Base-by-base conservation (phyloP, 2,329 filamentous ascomycete genomes). In the Fusarium azukiicola region DNA sequence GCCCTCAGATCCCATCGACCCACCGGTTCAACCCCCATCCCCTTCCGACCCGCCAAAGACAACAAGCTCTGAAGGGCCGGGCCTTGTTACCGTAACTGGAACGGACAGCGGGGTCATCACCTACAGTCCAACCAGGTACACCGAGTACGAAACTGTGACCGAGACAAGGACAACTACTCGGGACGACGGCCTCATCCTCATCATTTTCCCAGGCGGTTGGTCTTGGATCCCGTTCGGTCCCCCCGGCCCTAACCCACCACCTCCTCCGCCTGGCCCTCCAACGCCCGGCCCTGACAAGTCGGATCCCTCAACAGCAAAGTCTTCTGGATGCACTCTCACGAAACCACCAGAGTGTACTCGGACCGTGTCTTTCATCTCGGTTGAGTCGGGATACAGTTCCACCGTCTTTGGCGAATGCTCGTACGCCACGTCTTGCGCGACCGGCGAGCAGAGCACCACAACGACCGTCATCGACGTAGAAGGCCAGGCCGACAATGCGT, bases 401-500 rank as follows among this genome's bases (percentile, higher is more conserved):
- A 54, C 23, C 50, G 54, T 36, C 23, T 36, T 36, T 36, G 54
- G 27, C 12, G 54, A 58, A 17, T 58, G 54, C 17, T 38, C 54
- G 32, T 32, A 27, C 23, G 32, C 54, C 54, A 38, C 54, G 23
- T 27, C 17, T 21, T 58, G 54, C 54, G 32, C 32, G 23, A 36
- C 54, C 11, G 54, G 54, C 54, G 54, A 58, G 17, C 54, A 32
- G 32, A 58, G 54, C 54, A 58, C 54, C 17, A 58, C 54, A 21
- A 58, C 54, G 17, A 58, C 54, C 14, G 32, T 38, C 32, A 32
- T 58, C 54, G 54, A 27, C 23, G 32, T 4, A 58, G 42, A 67
- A 67, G 63, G 63, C 46, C 46, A 67, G 11, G 46, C n/a, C 27
- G 36, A 46, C 42, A 67, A 67, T 42, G 42, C 47, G 63, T 27